phyloP scores from a whole-genome alignment of 345 rosid genomes.

The Fremontodendron californicum region DNA sequence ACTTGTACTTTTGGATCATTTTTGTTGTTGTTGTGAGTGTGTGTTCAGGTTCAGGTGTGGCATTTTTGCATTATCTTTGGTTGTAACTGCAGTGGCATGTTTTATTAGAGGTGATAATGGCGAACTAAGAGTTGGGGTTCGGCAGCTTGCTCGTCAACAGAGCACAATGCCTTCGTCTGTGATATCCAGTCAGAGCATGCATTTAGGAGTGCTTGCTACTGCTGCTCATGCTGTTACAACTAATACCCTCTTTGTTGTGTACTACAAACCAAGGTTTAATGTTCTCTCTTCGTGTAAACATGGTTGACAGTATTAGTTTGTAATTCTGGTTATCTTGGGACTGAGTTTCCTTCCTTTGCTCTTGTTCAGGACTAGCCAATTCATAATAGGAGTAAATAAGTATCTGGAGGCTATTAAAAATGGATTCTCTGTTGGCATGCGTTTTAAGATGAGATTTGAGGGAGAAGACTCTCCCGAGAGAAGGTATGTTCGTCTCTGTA shows the following conservation, averaged over 20 bases:
- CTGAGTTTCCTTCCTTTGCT: not conserved
- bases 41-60: not conserved
- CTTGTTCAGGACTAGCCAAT: conserved; percentile 55
- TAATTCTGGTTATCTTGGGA: not conserved
- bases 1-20: not conserved
- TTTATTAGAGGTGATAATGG: conserved; percentile 46
- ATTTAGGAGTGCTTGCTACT: conserved; percentile 75
- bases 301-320: not conserved
- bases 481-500: conserved; percentile 28
- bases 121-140: conserved; percentile 59
- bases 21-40: not conserved
- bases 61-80: conserved; percentile 6
- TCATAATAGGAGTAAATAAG: conserved; percentile 56
- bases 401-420: conserved; percentile 43
- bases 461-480: conserved; percentile 74
- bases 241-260: conserved; percentile 53
- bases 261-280: conserved; percentile 68
- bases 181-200: conserved; percentile 78
- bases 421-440: conserved; percentile 50
- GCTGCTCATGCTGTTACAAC: conserved; percentile 69
- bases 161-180: conserved; percentile 59
- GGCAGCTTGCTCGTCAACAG: conserved; percentile 49
- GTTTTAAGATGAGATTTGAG: conserved; percentile 77
- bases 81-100: not conserved
- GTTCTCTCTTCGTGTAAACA: not conserved